A percentile compares a stretch with the other conserved stretches of the same genome.
These are phyloP conservation scores for Fusarium dlaminii DNA, from an alignment of 2,329 filamentous ascomycete genomes.

Conservation along the genomic window DNA sequence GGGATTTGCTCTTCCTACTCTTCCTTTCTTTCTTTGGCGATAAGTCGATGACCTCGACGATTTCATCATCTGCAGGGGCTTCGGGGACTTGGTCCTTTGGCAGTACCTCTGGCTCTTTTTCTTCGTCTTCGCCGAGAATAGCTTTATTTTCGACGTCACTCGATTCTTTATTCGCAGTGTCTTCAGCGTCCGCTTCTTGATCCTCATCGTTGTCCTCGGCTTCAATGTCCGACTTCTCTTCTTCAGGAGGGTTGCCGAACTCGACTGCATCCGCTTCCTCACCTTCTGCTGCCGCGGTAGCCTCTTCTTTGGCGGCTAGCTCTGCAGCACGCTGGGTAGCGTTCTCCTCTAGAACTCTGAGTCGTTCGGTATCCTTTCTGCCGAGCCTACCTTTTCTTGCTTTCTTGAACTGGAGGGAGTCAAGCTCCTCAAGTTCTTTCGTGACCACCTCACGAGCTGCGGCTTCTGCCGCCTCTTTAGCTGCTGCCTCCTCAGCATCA, in stretches of 20 bases:
- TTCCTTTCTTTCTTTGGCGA: conserved; percentile 57
- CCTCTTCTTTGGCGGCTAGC: conserved; percentile 37
- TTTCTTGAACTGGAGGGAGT: conserved; percentile 33
- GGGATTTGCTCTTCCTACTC: conserved; percentile 53
- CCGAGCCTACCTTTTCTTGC: conserved; percentile 36
- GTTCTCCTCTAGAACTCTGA: conserved; percentile 32
- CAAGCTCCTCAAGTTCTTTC: conserved; percentile 26
- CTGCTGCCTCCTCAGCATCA: background rate
- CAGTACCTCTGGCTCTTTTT: conserved; percentile 42
- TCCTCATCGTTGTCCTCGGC: background rate
- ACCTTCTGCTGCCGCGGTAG: conserved; percentile 6
- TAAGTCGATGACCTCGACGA: conserved; percentile 61
- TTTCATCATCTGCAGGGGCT: conserved; percentile 22
- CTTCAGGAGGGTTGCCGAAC: background rate
- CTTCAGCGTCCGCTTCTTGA: background rate
- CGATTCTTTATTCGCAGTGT: conserved; percentile 24
- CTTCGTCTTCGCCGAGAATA: conserved; percentile 35
- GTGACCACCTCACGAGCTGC: conserved; percentile 40
- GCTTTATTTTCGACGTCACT: conserved; percentile 29
- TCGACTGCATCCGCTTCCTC: conserved; percentile 3
- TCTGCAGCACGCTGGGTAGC: conserved; percentile 26
- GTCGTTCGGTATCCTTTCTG: conserved; percentile 38
- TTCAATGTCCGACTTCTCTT: conserved; percentile 4
- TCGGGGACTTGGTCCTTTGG: conserved; percentile 46
- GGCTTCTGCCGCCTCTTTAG: conserved; percentile 25